Evolutionary conservation across 768 basidiomycete species (phyloP), one percentile per base, ranked within the genome.

Genomic region (Boletus pseudopeckii): DNA sequence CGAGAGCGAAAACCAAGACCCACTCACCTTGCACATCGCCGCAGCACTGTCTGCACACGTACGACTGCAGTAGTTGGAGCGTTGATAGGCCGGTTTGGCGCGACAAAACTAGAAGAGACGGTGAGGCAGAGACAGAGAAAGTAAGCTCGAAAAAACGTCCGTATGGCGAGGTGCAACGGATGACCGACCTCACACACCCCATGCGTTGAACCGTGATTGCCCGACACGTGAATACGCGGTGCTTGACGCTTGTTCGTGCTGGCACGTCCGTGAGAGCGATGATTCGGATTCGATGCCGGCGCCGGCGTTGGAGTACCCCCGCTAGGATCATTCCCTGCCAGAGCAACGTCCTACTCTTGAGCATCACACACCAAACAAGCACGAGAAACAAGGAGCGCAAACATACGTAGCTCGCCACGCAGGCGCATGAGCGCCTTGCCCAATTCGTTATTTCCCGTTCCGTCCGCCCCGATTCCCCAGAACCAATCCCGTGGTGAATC

Each of bases 401-500:
- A 62, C 68, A 26, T 38, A 70, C 82, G 79, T 51, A 86, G 72
- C 61, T 75, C 78, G 36, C 72, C 68, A 53, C 87, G 76, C 62
- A 90, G 69, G 54, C 84, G 79, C 71, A 83, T 81, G 17, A 89
- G 75, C 6, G 82, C 80, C 65, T 84, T 86, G 45, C 88, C 88
- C 36, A 90, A 76, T 62, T 90, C 85, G 56, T 90, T 90, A 32
- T 77, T 79, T 24, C 88, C 88, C 54, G 76, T 73, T 13, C 80
- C 73, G 64, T 90, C 84, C 24, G 79, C 75, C 6, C 88, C 88
- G 57, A 84, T 66, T 24, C 88, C 88, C 86, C 88, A 90, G 68
- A 88, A 88, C 48, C 84, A 75, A 64, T 90, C 88, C 58, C 82
- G 82, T 59, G 83, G 82, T 10, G 85, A 87, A 67, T 86, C 82